Conservation (phyloP, 805 yeast species). For the Kazachstania taianensis region DNA sequence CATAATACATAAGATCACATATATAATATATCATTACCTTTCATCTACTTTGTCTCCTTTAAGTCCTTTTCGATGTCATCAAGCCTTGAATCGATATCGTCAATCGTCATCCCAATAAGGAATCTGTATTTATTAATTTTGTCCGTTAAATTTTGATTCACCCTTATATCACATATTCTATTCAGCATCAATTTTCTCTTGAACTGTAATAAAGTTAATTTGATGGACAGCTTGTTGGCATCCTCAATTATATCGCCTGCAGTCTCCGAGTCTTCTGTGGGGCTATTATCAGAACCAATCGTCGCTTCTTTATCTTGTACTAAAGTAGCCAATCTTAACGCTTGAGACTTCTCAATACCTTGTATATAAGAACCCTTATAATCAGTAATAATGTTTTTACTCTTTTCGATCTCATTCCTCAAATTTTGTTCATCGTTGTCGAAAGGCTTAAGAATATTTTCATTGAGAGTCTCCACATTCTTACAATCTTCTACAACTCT, state of each 20-base stretch:
- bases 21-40: background rate
- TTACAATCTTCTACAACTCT: background rate
- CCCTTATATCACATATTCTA: conserved; percentile 41
- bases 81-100: conserved; percentile 69
- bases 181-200: conserved; percentile 35
- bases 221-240: no score
- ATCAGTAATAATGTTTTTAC: conserved; percentile 5
- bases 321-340: conserved; percentile 45
- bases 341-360: conserved; percentile 54
- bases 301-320: conserved; percentile 45
- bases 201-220: conserved; percentile 44
- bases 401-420: background rate
- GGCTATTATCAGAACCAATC: conserved; percentile 2
- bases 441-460: background rate
- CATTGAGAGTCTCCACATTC: background rate
- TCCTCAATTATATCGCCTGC: conserved; percentile 11
- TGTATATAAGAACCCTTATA: conserved; percentile 11
- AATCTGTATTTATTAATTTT: conserved; percentile 74
- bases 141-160: conserved; percentile 35
- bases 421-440: background rate
- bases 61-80: conserved; percentile 59
- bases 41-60: conserved; percentile 11
- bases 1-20: background rate
- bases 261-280: background rate
- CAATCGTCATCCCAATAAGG: conserved; percentile 66